Conservation (phyloP, 768 basidiomycete species). For the Punctularia strigosozonata region DNA sequence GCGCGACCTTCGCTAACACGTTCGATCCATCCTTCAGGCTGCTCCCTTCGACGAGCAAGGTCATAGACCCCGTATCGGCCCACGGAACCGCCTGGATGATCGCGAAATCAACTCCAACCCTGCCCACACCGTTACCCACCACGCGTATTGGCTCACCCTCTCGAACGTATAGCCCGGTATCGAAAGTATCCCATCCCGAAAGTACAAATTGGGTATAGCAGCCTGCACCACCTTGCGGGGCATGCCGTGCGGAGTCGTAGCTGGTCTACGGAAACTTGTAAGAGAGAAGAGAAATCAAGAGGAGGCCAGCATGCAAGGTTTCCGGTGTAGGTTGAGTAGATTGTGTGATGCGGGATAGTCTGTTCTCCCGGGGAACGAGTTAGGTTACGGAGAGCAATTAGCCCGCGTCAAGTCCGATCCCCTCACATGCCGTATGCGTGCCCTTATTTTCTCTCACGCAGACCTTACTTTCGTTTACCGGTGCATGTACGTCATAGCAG, state of each 20-base stretch:
- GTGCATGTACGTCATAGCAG: no score
- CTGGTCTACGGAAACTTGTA: background rate
- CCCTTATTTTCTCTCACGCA: no score
- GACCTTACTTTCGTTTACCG: no score
- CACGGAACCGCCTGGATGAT: constrained; percentile 41
- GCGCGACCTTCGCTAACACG: constrained; percentile 63
- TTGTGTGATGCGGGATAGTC: no score
- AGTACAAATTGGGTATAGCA: constrained; percentile 39
- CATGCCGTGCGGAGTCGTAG: no score
- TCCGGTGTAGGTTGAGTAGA: no score
- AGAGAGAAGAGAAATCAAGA: constrained; percentile 7
- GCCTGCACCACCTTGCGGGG: background rate
- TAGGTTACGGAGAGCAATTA: no score
- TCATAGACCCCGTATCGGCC: constrained; percentile 67
- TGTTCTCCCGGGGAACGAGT: no score
- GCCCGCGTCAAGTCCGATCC: no score
- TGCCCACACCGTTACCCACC: background rate
- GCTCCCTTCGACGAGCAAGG: constrained; percentile 53
- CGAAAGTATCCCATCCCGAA: constrained; percentile 40
- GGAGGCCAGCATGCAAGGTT: no score
- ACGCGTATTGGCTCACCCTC: constrained; percentile 29
- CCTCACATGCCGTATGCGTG: no score
- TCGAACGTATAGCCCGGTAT: constrained; percentile 68
- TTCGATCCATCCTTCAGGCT: constrained; percentile 59
- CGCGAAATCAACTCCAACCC: background rate